Base-by-base conservation (phyloP, 805 yeast species). In the Spencermartinsiella europaea region DNA sequence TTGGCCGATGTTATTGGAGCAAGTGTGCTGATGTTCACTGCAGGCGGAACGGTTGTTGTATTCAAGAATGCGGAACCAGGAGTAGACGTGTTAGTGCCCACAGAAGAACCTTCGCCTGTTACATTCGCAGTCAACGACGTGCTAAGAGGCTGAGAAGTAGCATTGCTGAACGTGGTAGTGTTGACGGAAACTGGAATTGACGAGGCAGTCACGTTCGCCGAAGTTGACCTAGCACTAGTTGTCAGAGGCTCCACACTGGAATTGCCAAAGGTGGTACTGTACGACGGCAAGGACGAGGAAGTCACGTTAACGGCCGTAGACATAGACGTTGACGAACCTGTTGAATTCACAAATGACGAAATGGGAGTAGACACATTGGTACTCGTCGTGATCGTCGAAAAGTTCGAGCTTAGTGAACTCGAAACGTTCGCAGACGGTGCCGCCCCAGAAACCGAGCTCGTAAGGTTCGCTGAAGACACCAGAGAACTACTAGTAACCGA, bases 281-380 rank as follows among this genome's bases (percentile, higher is more conserved):
- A 10, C n/a, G 10, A 10, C 10, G 34, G n/a, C 14, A 10, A 10
- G n/a, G 34, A 28, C 14, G n/a, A 28, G n/a, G n/a, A n/a, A 28
- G 34, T 27, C n/a, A n/a, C n/a, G n/a, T n/a, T n/a, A n/a, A n/a
- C n/a, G n/a, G 22, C 25, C 33, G 15, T 31, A 38, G 10, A 38
- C 33, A 31, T 10, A 10, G 45, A 42, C 31, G 38, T 34, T 16
- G 45, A 20, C 8, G 40, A 14, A 34, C 25, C 33, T 10, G 12
- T 8, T 19, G 44, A 14, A 17, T 15, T 38, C 38, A 20, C 14
- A 38, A 20, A 28, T 10, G 10, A 10, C 10, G 33, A 10, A 28
- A 14, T 14, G 14, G 33, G 33, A 28, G 33, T 10, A 28, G 33
- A 28, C 33, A 14, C 10, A 28, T 10, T 14, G 14, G 14, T 28